Base-by-base conservation (phyloP, 371 early-diverging fungal genomes). In the Mucor mucedo region DNA sequence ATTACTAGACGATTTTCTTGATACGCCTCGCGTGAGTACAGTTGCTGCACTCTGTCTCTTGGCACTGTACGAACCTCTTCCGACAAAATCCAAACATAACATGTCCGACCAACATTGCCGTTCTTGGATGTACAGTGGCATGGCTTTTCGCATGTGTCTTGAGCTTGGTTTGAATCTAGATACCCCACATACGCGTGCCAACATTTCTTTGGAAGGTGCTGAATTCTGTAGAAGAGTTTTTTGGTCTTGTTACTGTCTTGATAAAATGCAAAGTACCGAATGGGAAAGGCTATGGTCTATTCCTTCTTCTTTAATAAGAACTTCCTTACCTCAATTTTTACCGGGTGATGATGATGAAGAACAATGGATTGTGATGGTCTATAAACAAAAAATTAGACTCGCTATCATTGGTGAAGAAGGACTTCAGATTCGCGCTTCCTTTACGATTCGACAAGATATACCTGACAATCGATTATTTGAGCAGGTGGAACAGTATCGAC, bases 91-190 rank as follows among this genome's bases (percentile, higher is more conserved):
- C 5, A 62, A 54, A 38, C 21, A 21, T 21, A 39, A 9, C 4
- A 32, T 39, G 32, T 30, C 45, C n/a, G 58, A 58, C 10, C 67
- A 66, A 2, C 62, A 71, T 38, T 75, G 71, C 42, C 71, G 77
- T 14, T 60, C 67, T 11, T 76, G 73, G 69, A 59, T 66, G 7
- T 69, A 71, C 21, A 67, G 70, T 32, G 81, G 75, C 2, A 78
- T 80, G 81, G 78, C 76, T 9, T 68, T 68, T n/a, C 76, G 81
- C 21, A 80, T 80, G 81, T 73, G 75, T 32, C 56, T 78, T 38
- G 81, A 71, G 42, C 66, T 75, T 4, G 75, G 75, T 9, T 48
- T 75, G 11, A 66, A 70, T 48, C 29, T 68, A 10, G 68, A 67
- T 14, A 58, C 70, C 2, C 48, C 58, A 32, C 27, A 45, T 21